Conservation (phyloP, 208 protist species). For the Perkinsela sp. region DNA sequence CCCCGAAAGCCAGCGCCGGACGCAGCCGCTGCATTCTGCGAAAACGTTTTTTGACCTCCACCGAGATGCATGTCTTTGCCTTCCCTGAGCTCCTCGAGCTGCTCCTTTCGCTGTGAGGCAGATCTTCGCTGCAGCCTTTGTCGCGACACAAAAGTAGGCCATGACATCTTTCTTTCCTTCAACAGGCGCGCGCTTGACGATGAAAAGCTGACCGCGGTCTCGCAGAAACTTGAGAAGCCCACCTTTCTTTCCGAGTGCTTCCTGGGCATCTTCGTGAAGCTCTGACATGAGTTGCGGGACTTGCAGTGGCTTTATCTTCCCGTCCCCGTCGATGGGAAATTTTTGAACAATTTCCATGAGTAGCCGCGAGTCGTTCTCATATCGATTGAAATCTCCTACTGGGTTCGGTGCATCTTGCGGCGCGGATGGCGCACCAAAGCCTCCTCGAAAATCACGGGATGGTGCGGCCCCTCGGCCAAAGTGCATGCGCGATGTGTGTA, state of each 20-base stretch:
- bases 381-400: neutral
- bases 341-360: constrained; percentile 1
- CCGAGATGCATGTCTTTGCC: no score
- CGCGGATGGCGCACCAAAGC: neutral
- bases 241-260: neutral
- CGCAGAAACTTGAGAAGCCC: neutral
- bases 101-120: neutral
- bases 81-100: neutral
- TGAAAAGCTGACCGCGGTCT: neutral
- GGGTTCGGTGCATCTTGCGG: neutral
- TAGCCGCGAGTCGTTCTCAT: neutral
- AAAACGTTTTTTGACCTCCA: no score
- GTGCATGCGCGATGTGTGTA: neutral
- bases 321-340: neutral
- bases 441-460: neutral
- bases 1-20: no score
- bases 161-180: neutral
- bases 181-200: neutral
- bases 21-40: no score
- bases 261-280: neutral
- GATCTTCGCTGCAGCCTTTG: neutral
- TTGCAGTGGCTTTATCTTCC: neutral
- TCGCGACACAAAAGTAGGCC: neutral
- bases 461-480: neutral
- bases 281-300: neutral